These are phyloP conservation scores for Arabidopsis lyrata DNA, from an alignment of 441 rosid genomes.

Conservation along the genomic window DNA sequence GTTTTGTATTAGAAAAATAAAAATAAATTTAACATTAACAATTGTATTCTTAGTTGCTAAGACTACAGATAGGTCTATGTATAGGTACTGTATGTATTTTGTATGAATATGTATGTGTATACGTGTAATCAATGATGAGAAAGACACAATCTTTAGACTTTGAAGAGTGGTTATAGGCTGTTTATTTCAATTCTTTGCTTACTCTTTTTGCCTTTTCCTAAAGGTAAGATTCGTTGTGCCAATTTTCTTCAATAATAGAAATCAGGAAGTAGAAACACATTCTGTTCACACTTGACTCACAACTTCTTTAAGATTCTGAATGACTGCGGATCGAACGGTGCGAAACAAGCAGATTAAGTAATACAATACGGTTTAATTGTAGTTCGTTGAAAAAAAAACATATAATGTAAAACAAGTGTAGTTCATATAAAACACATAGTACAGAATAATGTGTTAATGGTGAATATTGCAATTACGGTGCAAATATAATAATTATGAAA, in stretches of 20 bases:
- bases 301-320: neutral
- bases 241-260: constrained; percentile 12
- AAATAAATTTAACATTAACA: constrained; percentile 1
- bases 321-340: too few relatives aligned
- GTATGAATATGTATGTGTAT: neutral
- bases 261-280: neutral
- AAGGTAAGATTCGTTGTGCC: constrained; percentile 25
- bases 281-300: constrained; percentile 33
- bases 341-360: too few relatives aligned
- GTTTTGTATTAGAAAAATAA: too few relatives aligned
- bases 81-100: constrained; percentile 12
- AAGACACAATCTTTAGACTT: constrained; percentile 40
- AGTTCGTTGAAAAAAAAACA: too few relatives aligned
- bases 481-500: too few relatives aligned
- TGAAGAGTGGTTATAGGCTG: constrained; percentile 42
- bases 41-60: constrained; percentile 44
- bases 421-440: too few relatives aligned
- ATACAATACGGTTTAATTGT: too few relatives aligned
- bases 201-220: constrained; percentile 29
- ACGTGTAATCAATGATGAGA: constrained; percentile 20
- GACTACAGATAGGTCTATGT: constrained; percentile 36
- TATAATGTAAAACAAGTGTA: too few relatives aligned
- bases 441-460: too few relatives aligned
- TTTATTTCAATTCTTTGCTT: constrained; percentile 25
- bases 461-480: too few relatives aligned